Evolutionary conservation across 257 asterid species (phyloP).

Genomic region (Solanum infundibuliforme): DNA sequence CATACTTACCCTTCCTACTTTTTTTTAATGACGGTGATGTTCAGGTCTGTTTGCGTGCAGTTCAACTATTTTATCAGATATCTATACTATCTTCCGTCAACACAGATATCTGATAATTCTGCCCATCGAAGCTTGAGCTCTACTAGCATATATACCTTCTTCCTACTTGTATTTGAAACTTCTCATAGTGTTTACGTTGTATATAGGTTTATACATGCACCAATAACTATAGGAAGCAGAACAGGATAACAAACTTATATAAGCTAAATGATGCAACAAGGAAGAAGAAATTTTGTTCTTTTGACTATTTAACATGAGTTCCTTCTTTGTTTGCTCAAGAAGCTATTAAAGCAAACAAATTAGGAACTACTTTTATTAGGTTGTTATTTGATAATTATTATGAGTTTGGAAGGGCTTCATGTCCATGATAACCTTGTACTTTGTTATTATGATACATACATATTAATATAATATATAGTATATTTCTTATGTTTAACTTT

Average conservation of each 20-base stretch:
- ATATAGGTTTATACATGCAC: not conserved
- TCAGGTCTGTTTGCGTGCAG: not conserved
- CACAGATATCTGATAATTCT: not conserved
- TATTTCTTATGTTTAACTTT: too few relatives aligned
- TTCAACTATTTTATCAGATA: not conserved
- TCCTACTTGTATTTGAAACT: not conserved
- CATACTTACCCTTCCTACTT: not conserved
- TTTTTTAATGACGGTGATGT: not conserved
- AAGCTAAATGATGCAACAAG: not conserved
- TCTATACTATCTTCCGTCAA: accelerated
- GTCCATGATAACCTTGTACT: not conserved
- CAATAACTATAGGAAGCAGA: not conserved
- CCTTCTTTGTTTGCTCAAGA: not conserved
- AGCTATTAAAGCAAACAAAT: not conserved
- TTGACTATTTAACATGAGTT: not conserved
- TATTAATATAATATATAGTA: too few relatives aligned
- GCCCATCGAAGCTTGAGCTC: not conserved
- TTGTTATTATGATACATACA: not conserved
- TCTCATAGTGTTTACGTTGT: not conserved
- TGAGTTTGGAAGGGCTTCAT: too few relatives aligned
- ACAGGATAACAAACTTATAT: not conserved
- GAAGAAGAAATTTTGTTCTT: not conserved
- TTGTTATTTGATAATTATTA: too few relatives aligned
- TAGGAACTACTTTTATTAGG: not conserved
- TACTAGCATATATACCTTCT: not conserved